phyloP scores from a whole-genome alignment of 331 rosid genomes.

The Quercus lobata region DNA sequence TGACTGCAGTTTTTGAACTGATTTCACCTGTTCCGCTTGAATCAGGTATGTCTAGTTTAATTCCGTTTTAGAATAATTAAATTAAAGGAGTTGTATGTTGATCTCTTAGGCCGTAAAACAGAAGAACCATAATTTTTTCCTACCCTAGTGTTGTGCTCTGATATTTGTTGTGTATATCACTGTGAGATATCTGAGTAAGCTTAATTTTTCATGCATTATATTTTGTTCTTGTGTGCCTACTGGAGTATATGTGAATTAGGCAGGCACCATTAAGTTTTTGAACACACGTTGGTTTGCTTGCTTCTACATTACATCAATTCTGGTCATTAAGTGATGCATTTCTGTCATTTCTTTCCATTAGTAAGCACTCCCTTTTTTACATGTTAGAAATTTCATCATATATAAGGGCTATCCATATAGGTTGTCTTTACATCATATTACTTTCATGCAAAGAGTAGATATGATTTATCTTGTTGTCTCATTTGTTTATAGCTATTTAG shows the following conservation, averaged over 20 bases:
- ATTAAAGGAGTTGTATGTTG: neutral
- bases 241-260: neutral
- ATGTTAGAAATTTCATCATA: neutral
- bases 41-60: slow-evolving; percentile 47
- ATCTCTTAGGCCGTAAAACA: neutral
- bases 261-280: neutral
- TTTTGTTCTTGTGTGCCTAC: neutral
- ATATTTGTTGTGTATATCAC: neutral
- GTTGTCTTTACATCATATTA: neutral
- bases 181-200: neutral
- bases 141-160: neutral
- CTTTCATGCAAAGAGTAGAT: too few species aligned
- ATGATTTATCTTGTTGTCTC: too few species aligned
- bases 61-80: neutral
- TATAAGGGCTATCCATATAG: neutral
- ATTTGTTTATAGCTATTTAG: too few species aligned
- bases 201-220: neutral
- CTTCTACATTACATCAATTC: neutral
- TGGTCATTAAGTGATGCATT: neutral
- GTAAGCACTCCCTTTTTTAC: neutral
- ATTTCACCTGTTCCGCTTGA: slow-evolving; percentile 91
- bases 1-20: slow-evolving; percentile 82
- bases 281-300: neutral
- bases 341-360: neutral
- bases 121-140: neutral